Base-by-base conservation (phyloP, 2,329 filamentous ascomycete genomes). In the Chaetomium olivaceum region DNA sequence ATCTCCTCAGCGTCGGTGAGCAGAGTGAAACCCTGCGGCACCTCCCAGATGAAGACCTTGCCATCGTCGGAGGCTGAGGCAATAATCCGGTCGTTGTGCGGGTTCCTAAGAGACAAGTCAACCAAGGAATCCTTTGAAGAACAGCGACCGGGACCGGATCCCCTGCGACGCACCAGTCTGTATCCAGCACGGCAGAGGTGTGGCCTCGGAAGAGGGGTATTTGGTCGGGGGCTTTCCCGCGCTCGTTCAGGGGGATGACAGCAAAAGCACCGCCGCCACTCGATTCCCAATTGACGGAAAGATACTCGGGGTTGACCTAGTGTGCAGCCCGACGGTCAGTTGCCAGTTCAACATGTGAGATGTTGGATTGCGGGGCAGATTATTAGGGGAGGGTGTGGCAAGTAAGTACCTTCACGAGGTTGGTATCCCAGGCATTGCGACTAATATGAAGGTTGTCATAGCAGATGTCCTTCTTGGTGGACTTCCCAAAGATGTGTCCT, bases 401-500 rank as follows among this genome's bases (percentile, higher is more conserved):
- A 27, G 27, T 3, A 12, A 19, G 31, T 79, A 96, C 93, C 90
- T 98, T 98, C 81, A 98, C 87, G 76, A 99, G 83, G 82, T 99
- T 99, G 75, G 93, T 97, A 80, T 99, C 95, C 95, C 95, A 99
- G 63, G 95, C 95, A 88, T 99, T 99, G 80, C 91, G 92, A 76
- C 93, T 97, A 80, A 99, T 92, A 77, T 92, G 92, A 73, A 99
- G 83, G 80, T 98, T 98, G 80, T 99, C 95, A 82, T 98, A 99
- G 84, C 93, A 97, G 86, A 92, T 91, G 79, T 99, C 95, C 87
- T 97, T 97, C 80, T 92, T 90, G 71, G 93, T 96, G 69, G 92
- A 83, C 81, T 96, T 95, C 78, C 95, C 95, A 83, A 97, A 99
- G 82, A 99, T 91, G 85, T 99, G 95, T 85, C 94, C 94, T 97